Evolutionary conservation across 371 early-diverging fungal species (phyloP).

Genomic region (Rozella allomycis): DNA sequence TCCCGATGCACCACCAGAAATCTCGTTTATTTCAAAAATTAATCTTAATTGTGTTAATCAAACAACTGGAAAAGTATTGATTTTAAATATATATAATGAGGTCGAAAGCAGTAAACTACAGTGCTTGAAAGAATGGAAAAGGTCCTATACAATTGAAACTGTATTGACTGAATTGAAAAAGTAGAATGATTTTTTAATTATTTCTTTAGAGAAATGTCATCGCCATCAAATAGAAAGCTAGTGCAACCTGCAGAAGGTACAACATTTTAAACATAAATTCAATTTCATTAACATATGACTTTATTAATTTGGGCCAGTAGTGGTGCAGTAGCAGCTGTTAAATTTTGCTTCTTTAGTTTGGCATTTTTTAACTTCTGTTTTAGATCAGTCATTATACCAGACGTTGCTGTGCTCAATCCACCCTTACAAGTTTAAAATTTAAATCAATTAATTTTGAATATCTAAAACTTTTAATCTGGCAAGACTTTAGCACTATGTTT

Average conservation of each 20-base stretch:
- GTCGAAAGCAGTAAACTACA: conserved; percentile 39
- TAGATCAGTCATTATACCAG: no score
- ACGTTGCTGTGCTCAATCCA: no score
- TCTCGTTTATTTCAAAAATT: conserved; percentile 57
- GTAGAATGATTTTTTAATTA: conserved; percentile 14
- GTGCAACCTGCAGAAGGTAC: conserved; percentile 72
- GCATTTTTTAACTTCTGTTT: no score
- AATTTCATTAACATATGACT: conserved; percentile 78
- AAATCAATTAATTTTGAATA: no score
- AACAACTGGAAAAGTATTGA: conserved; percentile 43
- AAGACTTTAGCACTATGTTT: no score
- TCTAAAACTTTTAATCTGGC: no score
- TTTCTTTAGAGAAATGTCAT: conserved; percentile 56
- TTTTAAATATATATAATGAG: conserved; percentile 10
- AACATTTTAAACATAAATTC: conserved; percentile 40
- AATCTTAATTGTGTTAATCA: conserved; percentile 74
- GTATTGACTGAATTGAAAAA: conserved; percentile 59
- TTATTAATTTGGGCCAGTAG: conserved; percentile 92
- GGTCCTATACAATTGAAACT: conserved; percentile 51
- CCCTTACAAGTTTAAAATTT: no score
- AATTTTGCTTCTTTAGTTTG: no score
- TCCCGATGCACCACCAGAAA: conserved; percentile 55
- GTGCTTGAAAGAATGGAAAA: conserved; percentile 61
- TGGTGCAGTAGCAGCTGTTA: conserved; percentile 85
- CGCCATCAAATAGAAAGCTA: conserved; percentile 49